These are phyloP conservation scores for Sporothrix brunneoviolacea DNA, from an alignment of 2,329 filamentous ascomycete genomes.

Conservation along the genomic window DNA sequence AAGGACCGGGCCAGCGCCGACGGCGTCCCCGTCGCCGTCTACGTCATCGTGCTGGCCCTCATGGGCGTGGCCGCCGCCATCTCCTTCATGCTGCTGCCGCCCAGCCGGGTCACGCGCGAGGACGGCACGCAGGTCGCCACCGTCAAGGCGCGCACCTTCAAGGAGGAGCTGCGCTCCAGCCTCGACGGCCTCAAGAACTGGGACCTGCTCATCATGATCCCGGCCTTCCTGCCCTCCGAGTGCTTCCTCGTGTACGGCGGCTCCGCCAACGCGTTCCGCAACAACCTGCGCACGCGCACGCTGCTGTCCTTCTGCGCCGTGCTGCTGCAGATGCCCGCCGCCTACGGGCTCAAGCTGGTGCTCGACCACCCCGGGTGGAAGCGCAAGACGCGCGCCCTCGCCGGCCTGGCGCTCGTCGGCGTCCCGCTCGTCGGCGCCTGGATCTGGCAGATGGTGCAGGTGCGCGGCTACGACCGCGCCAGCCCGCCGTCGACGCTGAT, in stretches of 20 bases:
- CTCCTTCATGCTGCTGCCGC: too few relatives aligned
- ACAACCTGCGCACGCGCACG: constrained; percentile 8
- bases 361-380: too few relatives aligned
- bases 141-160: too few relatives aligned
- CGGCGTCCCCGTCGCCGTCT: constrained; percentile 21
- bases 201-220: constrained; percentile 23
- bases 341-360: constrained; percentile 22
- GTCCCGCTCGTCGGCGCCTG: constrained; percentile 23
- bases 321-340: constrained; percentile 26
- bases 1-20: constrained; percentile 2
- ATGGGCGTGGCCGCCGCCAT: constrained; percentile 18
- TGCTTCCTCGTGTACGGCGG: constrained; percentile 29
- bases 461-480: constrained; percentile 20
- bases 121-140: too few relatives aligned
- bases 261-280: constrained; percentile 23
- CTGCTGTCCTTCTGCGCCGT: constrained; percentile 27
- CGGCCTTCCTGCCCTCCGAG: constrained; percentile 23
- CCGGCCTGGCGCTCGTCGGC: too few relatives aligned
- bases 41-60: constrained; percentile 23
- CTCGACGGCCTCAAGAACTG: constrained; percentile 20
- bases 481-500: too few relatives aligned
- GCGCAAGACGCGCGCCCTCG: too few relatives aligned
- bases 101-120: too few relatives aligned
- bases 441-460: constrained; percentile 25
- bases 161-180: constrained; percentile 25